A percentile compares a stretch with the other conserved stretches of the same genome.
These are phyloP conservation scores for Naganishia liquefaciens DNA, from an alignment of 1,284 basidiomycete species.

Conservation along the genomic window DNA sequence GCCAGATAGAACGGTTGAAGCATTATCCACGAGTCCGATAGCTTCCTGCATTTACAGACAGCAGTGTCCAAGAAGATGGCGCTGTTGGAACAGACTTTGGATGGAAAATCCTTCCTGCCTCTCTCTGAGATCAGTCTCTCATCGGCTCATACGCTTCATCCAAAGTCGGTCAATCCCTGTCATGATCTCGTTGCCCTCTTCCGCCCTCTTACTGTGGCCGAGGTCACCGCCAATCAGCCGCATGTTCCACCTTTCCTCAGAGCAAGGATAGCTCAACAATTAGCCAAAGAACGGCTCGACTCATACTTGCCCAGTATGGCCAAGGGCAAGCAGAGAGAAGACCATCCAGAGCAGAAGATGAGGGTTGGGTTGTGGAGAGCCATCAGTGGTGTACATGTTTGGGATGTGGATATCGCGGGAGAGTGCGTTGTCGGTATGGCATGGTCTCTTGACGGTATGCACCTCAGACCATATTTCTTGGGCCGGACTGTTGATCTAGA, in stretches of 20 bases:
- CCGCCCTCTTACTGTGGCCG: conserved; percentile 6
- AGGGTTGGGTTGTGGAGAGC: conserved; percentile 24
- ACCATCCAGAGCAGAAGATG: conserved; percentile 19
- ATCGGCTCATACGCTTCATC: conserved; percentile 17
- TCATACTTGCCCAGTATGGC: conserved; percentile 22
- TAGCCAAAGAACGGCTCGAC: conserved; percentile 17
- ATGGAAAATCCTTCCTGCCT: conserved; percentile 11
- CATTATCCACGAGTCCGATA: not conserved
- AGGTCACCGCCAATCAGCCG: conserved; percentile 13
- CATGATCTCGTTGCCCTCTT: conserved; percentile 24
- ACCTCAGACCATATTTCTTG: not conserved
- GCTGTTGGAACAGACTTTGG: not conserved
- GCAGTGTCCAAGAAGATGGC: not conserved
- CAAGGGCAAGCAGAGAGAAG: conserved; percentile 19
- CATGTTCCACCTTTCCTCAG: conserved; percentile 20
- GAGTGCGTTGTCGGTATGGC: conserved; percentile 7
- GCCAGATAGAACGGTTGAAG: not conserved
- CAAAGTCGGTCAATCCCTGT: conserved; percentile 22
- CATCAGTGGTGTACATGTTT: conserved; percentile 15
- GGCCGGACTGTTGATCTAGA: not conserved
- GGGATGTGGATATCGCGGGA: conserved; percentile 14
- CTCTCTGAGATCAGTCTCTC: conserved; percentile 19
- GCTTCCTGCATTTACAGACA: not conserved
- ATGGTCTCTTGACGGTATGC: conserved; percentile 24
- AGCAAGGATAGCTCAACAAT: conserved; percentile 16